Percentiles rank a stretch among this genome's conserved stretches.
These are phyloP conservation scores for Xylaria sp. DNA, from an alignment of 2,329 filamentous ascomycete genomes.

Conservation along the genomic window DNA sequence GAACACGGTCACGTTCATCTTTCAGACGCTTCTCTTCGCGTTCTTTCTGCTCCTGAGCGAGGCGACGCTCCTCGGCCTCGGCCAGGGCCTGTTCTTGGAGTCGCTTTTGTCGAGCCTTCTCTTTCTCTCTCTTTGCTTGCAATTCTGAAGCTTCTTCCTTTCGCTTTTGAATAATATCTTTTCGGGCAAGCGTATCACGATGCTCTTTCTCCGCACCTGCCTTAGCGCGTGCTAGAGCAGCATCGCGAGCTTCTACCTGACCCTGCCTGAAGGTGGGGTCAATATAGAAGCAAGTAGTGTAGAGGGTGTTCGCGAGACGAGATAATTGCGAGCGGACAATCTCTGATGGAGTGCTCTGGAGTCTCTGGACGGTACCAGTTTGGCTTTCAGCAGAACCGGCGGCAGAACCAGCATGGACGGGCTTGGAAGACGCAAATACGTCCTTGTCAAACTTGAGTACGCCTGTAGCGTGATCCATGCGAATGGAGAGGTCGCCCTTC, in stretches of 20 bases:
- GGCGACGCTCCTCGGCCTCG: constrained; percentile 87
- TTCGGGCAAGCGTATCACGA: constrained; percentile 82
- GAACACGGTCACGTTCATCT: constrained; percentile 88
- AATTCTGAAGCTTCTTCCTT: constrained; percentile 95
- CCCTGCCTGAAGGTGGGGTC: constrained; percentile 89
- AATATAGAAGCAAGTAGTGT: constrained; percentile 94
- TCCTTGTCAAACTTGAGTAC: constrained; percentile 98
- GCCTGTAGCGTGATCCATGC: constrained; percentile 93
- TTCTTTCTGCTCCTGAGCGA: constrained; percentile 91
- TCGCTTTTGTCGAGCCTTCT: constrained; percentile 89
- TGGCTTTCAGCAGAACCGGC: constrained; percentile 90
- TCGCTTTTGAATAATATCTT: constrained; percentile 93
- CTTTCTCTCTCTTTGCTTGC: constrained; percentile 88
- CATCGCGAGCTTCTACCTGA: constrained; percentile 80
- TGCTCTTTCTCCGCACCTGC: constrained; percentile 94
- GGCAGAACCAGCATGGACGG: constrained; percentile 83
- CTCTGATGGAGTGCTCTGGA: constrained; percentile 97
- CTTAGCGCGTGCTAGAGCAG: constrained; percentile 82
- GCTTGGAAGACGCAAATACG: constrained; percentile 97
- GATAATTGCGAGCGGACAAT: constrained; percentile 96
- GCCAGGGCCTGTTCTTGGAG: constrained; percentile 87
- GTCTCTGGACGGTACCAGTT: constrained; percentile 85
- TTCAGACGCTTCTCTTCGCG: constrained; percentile 87
- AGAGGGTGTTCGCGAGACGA: constrained; percentile 89
- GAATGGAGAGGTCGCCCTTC: constrained; percentile 97